phyloP scores from a whole-genome alignment of 176 grass and related monocot species.

The Rhynchospora breviuscula region DNA sequence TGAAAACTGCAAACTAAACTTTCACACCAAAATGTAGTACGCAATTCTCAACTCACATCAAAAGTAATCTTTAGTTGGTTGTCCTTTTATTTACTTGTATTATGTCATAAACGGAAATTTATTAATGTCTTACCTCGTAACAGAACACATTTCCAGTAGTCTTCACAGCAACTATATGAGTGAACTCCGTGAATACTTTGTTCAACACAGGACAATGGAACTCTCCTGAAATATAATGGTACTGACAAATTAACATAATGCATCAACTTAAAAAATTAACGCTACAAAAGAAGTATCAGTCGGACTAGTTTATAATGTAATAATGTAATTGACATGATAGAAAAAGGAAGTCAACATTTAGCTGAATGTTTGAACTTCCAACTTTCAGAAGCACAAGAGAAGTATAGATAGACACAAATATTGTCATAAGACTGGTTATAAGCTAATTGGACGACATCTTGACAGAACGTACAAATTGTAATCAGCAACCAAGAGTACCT shows the following conservation, averaged over 20 bases:
- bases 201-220: conserved; percentile 90
- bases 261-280: background rate
- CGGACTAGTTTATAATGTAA: background rate
- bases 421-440: background rate
- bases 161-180: conserved; percentile 96
- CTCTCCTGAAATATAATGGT: conserved; percentile 51
- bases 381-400: background rate
- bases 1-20: background rate
- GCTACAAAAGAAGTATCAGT: background rate
- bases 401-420: background rate
- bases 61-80: background rate
- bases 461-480: background rate
- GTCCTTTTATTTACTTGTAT: conserved; percentile 2
- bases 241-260: background rate
- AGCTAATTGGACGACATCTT: background rate
- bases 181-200: conserved; percentile 97
- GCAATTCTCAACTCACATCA: background rate
- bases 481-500: background rate
- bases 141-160: conserved; percentile 99
- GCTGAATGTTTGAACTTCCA: background rate
- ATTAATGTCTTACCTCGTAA: conserved; percentile 56
- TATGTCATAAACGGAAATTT: background rate
- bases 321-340: background rate
- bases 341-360: background rate
- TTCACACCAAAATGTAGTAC: background rate